Base-by-base conservation (phyloP, 495 filamentous ascomycete genomes). In the Jackrogersella minutella region DNA sequence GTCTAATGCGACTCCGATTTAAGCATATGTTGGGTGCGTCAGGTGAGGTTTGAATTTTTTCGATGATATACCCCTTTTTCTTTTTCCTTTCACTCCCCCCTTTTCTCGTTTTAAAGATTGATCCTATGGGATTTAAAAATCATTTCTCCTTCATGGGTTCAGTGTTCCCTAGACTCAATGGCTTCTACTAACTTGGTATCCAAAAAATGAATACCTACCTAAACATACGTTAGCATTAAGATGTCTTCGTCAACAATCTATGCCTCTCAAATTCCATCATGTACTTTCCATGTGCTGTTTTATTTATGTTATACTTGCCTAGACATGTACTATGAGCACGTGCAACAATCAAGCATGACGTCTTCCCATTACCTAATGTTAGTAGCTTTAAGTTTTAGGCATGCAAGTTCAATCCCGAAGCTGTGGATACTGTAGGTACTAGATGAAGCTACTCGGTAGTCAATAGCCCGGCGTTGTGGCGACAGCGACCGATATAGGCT, bases 391-490 rank as follows among this genome's bases (percentile, higher is more conserved):
- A n/a, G n/a, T n/a, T n/a, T n/a, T 30, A 30, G 26, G 7, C 26
- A 3, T 30, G n/a, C 30, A 36, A 40, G 28, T 7, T 51, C 11
- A 19, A 34, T 30, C 43, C 49, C 49, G 63, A 56, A 11, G 30
- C 3, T 55, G 26, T 36, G 62, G 40, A 33, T 61, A 61, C 14
- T 13, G 8, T 41, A 40, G 52, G 34, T 52, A 24, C 40, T 46
- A 44, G 37, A 10, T 1, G 19, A 46, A 62, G 46, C 36, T 68
- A 63, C 58, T 68, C 65, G 65, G 65, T 55, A 30, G 3, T 36
- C 5, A 68, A 63, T 68, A n/a, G 22, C 40, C 65, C 65, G 65
- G 24, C 7, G 41, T 40, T 19, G 36, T 24, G 53, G 43, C 21
- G 39, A 47, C 41, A 53, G 8, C 19, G 30, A 39, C 54, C 47